Evolutionary conservation across 139 green algal genomes (phyloP), one percentile per base, ranked within the genome.

Genomic region (Pseudopediastrum boryanum): DNA sequence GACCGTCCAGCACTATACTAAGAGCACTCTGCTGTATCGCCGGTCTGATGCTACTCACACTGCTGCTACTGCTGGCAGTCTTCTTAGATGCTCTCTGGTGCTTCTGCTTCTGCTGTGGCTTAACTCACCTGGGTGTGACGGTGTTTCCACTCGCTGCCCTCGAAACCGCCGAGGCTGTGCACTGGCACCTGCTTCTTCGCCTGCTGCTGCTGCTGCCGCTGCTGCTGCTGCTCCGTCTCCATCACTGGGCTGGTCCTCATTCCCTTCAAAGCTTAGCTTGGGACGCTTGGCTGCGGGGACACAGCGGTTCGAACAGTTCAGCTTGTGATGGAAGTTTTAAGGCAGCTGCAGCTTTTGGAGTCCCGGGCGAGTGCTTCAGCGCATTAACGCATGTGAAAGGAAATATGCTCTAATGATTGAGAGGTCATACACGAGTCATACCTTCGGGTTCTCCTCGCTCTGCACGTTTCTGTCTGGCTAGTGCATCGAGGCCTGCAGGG

Each of bases 61-160:
- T n/a, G n/a, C n/a, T n/a, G n/a, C n/a, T n/a, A n/a, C n/a, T 29
- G 56, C 23, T 27, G 35, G 56, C 19, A 29, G 56, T 25, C 56
- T 36, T 9, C 23, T 33, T 16, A 66, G 56, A 9, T 33, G 56
- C 35, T 29, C 13, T 9, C 52, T 29, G 77, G 23, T 7, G 25
- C 25, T 65, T 9, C 52, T 21, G 21, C 33, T 38, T 16, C 7
- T 69, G 52, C 10, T 16, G 38, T 41, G n/a, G n/a, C n/a, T n/a
- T n/a, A n/a, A n/a, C n/a, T n/a, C n/a, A n/a, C n/a, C 92, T 38
- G 92, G 92, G 61, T 95, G 88, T 2, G 89, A 94, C 12, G 94
- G 94, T 5, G 94, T 98, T 2, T 96, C 93, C 6, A 92, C 50
- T 6, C 90, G 86, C 85, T 89, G 84, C 1, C 85, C 87, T 0